Evolutionary conservation across 441 rosid genomes (phyloP), one percentile per base, ranked within the genome.

Genomic region (Jatropha multifida): DNA sequence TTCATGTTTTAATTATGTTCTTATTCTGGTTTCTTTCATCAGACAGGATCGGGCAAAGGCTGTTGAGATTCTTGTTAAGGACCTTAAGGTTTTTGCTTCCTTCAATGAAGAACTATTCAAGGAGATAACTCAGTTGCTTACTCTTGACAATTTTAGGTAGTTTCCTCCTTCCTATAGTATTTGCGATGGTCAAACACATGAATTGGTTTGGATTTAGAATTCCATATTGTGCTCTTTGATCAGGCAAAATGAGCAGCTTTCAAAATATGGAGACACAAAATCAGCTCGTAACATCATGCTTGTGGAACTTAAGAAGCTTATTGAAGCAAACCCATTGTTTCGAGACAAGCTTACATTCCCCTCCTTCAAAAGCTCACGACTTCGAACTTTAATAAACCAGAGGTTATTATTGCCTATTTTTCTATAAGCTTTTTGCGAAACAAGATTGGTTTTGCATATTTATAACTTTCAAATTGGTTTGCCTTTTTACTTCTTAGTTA

Each of bases 181-280:
- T 48, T 46, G 42, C 48, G 17, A 56, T 69, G 71, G 4, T 15
- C 2, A 8, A 42, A 7, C 3, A 5, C 15, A 15, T 32, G 32
- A 46, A 58, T 38, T 13, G 4, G 58, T 71, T 67, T 63, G 46
- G 61, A 23, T 5, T 52, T 44, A 38, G 48, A 17, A 38, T 54
- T 41, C 20, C 42, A 20, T 61, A 9, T 62, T 49, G 40, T 65
- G 41, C 9, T 61, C 68, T n/a, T 74, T 64, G 40, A 41, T 68
- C 83, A 94, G 97, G 88, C 90, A 94, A 78, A 94, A 94, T 77
- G 97, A 94, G 82, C 98, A 94, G 85, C 92, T 94, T 65, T 92
- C 98, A 0, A 92, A 91, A 86, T 94, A 94, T 75, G 94, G 98
- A 71, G 97, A 94, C 78, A 90, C 97, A 26, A 94, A 91, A 81